Percentiles rank a stretch among this genome's conserved stretches.
phyloP scores from a whole-genome alignment of 768 basidiomycete species.

The Mrakia hoshinonis region DNA sequence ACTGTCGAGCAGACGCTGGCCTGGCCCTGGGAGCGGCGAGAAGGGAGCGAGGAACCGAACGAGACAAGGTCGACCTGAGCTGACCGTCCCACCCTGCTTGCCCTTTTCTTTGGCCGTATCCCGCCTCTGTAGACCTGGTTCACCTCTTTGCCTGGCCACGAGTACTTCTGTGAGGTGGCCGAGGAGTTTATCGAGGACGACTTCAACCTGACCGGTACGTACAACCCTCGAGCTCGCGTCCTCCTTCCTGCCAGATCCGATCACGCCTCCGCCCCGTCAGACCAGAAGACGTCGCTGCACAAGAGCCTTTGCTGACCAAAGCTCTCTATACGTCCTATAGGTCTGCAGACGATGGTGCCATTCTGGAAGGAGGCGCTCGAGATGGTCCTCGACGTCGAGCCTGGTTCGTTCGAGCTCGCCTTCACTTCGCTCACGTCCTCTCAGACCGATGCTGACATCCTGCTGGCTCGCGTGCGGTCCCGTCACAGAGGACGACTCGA shows the following conservation, averaged over 20 bases:
- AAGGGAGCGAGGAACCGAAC: not conserved
- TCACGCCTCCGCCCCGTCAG: not conserved
- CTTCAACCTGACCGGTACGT: slow-evolving; percentile 78
- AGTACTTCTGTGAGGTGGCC: slow-evolving; percentile 96
- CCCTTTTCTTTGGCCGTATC: not conserved
- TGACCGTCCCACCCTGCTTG: not conserved
- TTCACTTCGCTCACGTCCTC: not conserved
- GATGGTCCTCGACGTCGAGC: slow-evolving; percentile 98
- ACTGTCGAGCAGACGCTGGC: not conserved
- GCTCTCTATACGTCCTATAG: slow-evolving; percentile 5
- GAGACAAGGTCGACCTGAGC: not conserved
- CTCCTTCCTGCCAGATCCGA: not conserved
- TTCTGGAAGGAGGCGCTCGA: slow-evolving; percentile 99
- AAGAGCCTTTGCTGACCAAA: not conserved
- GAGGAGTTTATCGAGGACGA: slow-evolving; percentile 99
- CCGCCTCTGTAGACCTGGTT: slow-evolving; percentile 23
- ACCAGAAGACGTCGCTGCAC: not conserved
- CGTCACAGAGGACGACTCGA: slow-evolving; percentile 61
- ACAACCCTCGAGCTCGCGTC: not conserved
- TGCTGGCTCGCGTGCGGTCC: not conserved
- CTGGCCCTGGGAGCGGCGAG: not conserved
- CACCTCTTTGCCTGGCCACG: slow-evolving; percentile 48
- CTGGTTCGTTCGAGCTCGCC: slow-evolving; percentile 55
- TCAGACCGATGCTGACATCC: not conserved
- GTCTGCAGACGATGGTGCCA: slow-evolving; percentile 87